Conservation (phyloP, 352 stramenopile species). For the Peronospora belbahrii region DNA sequence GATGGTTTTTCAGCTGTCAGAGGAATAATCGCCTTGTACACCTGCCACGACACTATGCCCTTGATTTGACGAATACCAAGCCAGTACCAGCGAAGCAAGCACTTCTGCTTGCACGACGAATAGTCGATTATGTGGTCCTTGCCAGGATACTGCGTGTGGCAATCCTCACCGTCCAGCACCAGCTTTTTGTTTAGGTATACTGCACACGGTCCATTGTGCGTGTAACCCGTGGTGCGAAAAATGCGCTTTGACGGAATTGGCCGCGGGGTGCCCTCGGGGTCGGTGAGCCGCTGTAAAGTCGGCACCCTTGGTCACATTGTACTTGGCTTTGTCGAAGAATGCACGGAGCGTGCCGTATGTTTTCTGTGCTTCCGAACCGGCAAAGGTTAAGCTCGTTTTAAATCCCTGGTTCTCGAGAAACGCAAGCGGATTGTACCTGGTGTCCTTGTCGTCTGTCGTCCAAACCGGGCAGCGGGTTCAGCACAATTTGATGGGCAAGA, state of each 20-base stretch:
- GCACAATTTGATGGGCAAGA: constrained; percentile 33
- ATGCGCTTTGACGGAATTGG: constrained; percentile 21
- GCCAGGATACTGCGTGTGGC: constrained; percentile 22
- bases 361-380: neutral
- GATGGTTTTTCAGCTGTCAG: neutral
- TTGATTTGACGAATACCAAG: constrained; percentile 29
- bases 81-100: neutral
- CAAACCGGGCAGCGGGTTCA: constrained; percentile 25
- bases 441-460: constrained; percentile 21
- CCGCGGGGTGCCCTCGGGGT: constrained; percentile 24
- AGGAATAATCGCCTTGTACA: constrained; percentile 44
- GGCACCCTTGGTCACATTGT: constrained; percentile 18
- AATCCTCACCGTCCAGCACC: constrained; percentile 21
- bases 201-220: constrained; percentile 32
- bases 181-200: constrained; percentile 28
- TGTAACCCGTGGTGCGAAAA: constrained; percentile 38
- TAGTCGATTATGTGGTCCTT: constrained; percentile 24
- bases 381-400: neutral
- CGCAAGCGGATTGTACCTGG: constrained; percentile 34
- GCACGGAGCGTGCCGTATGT: constrained; percentile 19
- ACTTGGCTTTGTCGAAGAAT: constrained; percentile 28
- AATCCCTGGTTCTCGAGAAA: constrained; percentile 43
- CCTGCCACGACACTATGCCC: constrained; percentile 43
- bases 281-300: constrained; percentile 31
- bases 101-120: constrained; percentile 19